phyloP scores from a whole-genome alignment of 176 grass and related monocot genomes.

The Leersia perrieri region DNA sequence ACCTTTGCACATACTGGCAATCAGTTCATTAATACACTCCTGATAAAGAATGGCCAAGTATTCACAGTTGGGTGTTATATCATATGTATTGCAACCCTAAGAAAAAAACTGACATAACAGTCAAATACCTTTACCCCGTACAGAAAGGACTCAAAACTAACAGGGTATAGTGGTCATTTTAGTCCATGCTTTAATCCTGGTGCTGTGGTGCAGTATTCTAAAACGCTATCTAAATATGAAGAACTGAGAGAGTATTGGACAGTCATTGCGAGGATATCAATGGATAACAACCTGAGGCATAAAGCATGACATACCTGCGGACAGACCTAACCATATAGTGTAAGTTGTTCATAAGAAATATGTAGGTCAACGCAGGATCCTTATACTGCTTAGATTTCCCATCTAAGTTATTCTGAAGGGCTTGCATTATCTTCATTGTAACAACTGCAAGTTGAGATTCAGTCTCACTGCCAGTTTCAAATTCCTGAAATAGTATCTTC shows the following conservation, averaged over 20 bases:
- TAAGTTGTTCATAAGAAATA: constrained; percentile 97
- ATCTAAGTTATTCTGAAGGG: constrained; percentile 82
- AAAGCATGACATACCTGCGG: constrained; percentile 51
- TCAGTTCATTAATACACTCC: background rate
- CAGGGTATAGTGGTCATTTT: background rate
- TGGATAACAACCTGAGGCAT: constrained; percentile 14
- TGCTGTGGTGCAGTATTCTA: background rate
- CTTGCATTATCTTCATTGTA: constrained; percentile 73
- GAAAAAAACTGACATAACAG: background rate
- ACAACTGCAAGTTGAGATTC: constrained; percentile 67
- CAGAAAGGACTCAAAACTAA: background rate
- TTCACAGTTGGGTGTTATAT: background rate
- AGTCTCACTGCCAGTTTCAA: constrained; percentile 48
- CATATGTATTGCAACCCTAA: background rate
- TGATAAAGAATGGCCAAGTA: background rate
- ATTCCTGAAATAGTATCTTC: constrained; percentile 70
- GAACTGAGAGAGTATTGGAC: background rate
- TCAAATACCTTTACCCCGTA: background rate
- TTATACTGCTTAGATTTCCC: constrained; percentile 81
- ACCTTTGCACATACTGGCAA: background rate
- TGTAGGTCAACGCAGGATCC: constrained; percentile 65
- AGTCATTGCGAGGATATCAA: background rate
- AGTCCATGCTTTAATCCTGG: background rate
- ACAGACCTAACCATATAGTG: constrained; percentile 80
- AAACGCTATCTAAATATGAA: background rate